Percentiles rank a stretch among this genome's conserved stretches.
Conservation (phyloP, 768 basidiomycete species). For the Hypholoma sublateritium region DNA sequence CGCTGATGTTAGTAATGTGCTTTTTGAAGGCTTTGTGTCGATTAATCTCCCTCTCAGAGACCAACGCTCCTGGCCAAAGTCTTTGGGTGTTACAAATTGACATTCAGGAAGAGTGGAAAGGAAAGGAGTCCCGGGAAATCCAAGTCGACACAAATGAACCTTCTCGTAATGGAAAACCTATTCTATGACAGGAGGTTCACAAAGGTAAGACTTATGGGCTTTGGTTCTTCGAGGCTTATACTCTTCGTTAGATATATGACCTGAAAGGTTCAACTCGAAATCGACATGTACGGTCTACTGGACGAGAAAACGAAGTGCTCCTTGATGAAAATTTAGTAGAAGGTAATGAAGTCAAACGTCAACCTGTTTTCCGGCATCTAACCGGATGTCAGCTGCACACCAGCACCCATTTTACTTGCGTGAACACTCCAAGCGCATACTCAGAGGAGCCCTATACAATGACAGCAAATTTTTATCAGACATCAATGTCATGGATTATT, state of each 20-base stretch:
- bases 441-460: conserved; percentile 88
- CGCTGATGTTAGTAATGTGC: conserved; percentile 60
- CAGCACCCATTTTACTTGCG: conserved; percentile 89
- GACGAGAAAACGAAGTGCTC: conserved; percentile 89
- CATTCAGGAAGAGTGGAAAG: conserved; percentile 78
- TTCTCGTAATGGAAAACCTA: conserved; percentile 97
- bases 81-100: conserved; percentile 94
- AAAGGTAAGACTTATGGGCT: conserved; percentile 48
- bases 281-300: conserved; percentile 88
- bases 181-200: conserved; percentile 92
- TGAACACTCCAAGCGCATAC: conserved; percentile 93
- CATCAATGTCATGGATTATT: conserved; percentile 98
- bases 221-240: conserved; percentile 36
- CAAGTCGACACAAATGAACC: conserved; percentile 89
- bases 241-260: conserved; percentile 77
- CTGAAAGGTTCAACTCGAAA: conserved; percentile 95
- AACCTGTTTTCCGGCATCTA: not conserved
- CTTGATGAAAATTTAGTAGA: conserved; percentile 96
- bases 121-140: conserved; percentile 64
- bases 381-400: conserved; percentile 61
- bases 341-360: conserved; percentile 40
- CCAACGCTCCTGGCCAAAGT: conserved; percentile 95
- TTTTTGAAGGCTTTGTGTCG: not conserved
- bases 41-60: conserved; percentile 46
- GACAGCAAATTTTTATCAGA: conserved; percentile 95